These are phyloP conservation scores for Cicer judaicum DNA, from an alignment of 306 rosid genomes.

Conservation along the genomic window DNA sequence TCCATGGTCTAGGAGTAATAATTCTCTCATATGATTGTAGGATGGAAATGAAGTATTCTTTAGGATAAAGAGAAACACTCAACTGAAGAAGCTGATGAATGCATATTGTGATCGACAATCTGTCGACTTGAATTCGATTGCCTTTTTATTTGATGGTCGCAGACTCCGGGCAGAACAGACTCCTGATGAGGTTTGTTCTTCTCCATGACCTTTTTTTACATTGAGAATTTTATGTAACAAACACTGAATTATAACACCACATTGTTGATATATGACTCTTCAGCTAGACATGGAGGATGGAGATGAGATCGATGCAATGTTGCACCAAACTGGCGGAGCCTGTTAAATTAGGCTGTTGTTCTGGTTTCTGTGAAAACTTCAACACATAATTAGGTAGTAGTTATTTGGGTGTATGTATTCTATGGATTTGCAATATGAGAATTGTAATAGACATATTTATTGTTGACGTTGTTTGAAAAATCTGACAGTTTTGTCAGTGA, in stretches of 20 bases:
- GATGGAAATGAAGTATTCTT: constrained; percentile 71
- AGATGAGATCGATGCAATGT: constrained; percentile 76
- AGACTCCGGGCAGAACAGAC: constrained; percentile 73
- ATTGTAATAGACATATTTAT: constrained; percentile 6
- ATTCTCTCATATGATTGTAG: constrained; percentile 39
- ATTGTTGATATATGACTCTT: not conserved
- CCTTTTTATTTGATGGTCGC: constrained; percentile 73
- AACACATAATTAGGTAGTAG: constrained; percentile 14
- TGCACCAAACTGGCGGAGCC: constrained; percentile 74
- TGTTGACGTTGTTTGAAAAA: constrained; percentile 17
- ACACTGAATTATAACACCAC: not conserved
- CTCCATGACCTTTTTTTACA: not conserved
- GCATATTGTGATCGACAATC: constrained; percentile 79
- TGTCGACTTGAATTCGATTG: constrained; percentile 58
- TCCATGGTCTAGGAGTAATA: not conserved
- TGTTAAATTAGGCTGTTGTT: constrained; percentile 14
- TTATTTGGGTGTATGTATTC: constrained; percentile 31
- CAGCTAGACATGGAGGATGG: constrained; percentile 83
- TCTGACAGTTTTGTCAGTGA: constrained; percentile 23
- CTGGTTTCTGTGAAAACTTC: constrained; percentile 22
- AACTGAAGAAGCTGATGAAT: constrained; percentile 78
- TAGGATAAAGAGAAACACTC: constrained; percentile 73
- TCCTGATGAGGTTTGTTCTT: constrained; percentile 66
- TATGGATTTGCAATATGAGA: constrained; percentile 30
- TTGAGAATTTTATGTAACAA: not conserved